Percentiles rank a stretch among this genome's conserved stretches.
Evolutionary conservation across 2,329 filamentous ascomycete species (phyloP).

Genomic region (Fusarium newnesense): DNA sequence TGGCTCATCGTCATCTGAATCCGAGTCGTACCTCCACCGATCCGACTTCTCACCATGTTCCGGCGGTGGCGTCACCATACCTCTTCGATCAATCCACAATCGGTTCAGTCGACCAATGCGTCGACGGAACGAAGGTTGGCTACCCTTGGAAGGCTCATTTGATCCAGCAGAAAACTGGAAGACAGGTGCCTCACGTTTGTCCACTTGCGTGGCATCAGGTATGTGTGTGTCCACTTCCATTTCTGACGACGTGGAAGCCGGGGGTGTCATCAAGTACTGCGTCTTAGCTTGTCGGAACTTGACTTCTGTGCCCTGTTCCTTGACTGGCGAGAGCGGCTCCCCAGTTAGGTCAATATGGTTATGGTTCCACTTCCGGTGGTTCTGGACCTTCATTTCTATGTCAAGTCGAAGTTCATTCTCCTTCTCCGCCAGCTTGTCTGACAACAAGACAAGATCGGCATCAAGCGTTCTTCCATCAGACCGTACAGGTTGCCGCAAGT

Average conservation of each 20-base stretch:
- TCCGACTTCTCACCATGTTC: conserved; percentile 63
- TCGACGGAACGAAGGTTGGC: conserved; percentile 78
- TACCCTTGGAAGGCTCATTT: conserved; percentile 53
- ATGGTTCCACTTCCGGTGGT: conserved; percentile 92
- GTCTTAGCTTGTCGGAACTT: conserved; percentile 78
- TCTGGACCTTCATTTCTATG: conserved; percentile 86
- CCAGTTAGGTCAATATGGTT: conserved; percentile 89
- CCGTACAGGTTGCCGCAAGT: conserved; percentile 76
- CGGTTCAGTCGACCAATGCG: conserved; percentile 87
- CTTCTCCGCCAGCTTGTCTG: conserved; percentile 82
- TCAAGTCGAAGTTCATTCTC: conserved; percentile 83
- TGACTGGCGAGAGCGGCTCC: conserved; percentile 82
- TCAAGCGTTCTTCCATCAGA: conserved; percentile 78
- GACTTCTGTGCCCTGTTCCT: conserved; percentile 69
- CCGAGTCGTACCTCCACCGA: conserved; percentile 87
- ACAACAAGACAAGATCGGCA: conserved; percentile 79
- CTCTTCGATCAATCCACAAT: conserved; percentile 87
- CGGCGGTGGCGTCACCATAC: conserved; percentile 64
- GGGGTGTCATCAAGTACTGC: conserved; percentile 75
- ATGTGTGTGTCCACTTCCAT: conserved; percentile 66
- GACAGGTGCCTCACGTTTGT: conserved; percentile 50
- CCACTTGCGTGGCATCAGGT: conserved; percentile 55
- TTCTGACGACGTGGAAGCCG: conserved; percentile 65
- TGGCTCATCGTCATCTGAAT: conserved; percentile 85
- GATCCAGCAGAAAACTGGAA: conserved; percentile 59